phyloP scores from a whole-genome alignment of 441 rosid species.

The Gossypium lobatum region DNA sequence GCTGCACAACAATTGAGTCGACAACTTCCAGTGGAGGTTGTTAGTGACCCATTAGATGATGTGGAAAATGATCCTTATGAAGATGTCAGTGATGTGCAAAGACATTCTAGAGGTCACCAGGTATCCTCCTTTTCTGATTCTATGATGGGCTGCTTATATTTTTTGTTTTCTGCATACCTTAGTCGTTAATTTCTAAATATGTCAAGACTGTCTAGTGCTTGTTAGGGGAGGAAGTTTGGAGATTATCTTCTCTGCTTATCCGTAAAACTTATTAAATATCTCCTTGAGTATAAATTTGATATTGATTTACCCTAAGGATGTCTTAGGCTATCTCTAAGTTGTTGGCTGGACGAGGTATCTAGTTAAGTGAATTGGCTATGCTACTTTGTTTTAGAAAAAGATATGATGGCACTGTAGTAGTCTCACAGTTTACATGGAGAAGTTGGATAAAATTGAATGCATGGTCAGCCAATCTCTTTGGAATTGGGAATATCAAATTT shows the following conservation, averaged over 20 bases:
- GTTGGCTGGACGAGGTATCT: not conserved
- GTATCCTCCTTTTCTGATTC: constrained; percentile 29
- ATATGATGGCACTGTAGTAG: not conserved
- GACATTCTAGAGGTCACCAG: constrained; percentile 61
- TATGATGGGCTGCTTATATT: not conserved
- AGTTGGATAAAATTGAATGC: not conserved
- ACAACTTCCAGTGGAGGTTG: constrained; percentile 76
- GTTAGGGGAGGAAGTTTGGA: not conserved
- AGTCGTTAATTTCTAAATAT: not conserved
- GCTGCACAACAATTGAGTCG: constrained; percentile 79
- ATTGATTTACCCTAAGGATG: constrained; percentile 1
- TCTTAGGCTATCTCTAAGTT: not conserved
- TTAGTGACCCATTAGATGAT: constrained; percentile 83
- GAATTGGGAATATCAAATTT: not conserved
- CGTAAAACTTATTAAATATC: not conserved
- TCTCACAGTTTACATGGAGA: not conserved
- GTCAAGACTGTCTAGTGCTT: not conserved
- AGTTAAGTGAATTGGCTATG: not conserved
- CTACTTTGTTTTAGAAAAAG: not conserved
- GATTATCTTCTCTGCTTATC: not conserved
- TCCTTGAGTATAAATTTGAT: not conserved
- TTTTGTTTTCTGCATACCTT: not conserved
- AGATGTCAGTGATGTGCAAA: constrained; percentile 63
- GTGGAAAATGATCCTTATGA: constrained; percentile 82
- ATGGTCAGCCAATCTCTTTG: not conserved